Percentiles rank a stretch among this genome's conserved stretches.
Conservation (phyloP, 2,329 filamentous ascomycete genomes). For the Pestalotiopsis sp. region DNA sequence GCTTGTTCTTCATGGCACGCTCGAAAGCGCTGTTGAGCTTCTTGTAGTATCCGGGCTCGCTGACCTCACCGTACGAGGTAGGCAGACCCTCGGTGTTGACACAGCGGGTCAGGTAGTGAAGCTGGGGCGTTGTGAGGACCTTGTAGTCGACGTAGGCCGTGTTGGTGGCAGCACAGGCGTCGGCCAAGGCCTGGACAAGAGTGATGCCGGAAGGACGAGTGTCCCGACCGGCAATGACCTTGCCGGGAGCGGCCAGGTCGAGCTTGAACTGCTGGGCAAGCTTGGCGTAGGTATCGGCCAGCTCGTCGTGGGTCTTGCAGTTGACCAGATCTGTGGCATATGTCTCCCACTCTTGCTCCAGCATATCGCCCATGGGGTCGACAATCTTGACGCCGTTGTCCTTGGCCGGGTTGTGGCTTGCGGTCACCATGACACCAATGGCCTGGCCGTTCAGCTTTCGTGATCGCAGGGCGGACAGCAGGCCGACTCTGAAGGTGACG, state of each 20-base stretch:
- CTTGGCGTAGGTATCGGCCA: slow-evolving; percentile 75
- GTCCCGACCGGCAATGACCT: slow-evolving; percentile 88
- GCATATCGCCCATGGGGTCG: slow-evolving; percentile 97
- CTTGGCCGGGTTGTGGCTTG: slow-evolving; percentile 86
- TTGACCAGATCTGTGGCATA: slow-evolving; percentile 91
- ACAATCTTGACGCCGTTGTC: slow-evolving; percentile 97
- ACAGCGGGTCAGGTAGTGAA: slow-evolving; percentile 95
- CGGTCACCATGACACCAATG: slow-evolving; percentile 96
- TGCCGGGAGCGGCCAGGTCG: slow-evolving; percentile 69
- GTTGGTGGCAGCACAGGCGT: slow-evolving; percentile 76
- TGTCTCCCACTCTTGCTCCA: slow-evolving; percentile 92
- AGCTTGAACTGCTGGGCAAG: slow-evolving; percentile 78
- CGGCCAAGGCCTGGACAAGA: slow-evolving; percentile 77
- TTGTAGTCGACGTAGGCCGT: slow-evolving; percentile 83
- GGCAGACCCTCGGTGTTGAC: slow-evolving; percentile 90
- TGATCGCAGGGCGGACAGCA: slow-evolving; percentile 86
- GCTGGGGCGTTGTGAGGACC: slow-evolving; percentile 92
- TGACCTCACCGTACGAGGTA: slow-evolving; percentile 85
- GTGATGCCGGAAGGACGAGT: slow-evolving; percentile 89
- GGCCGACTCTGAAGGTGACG: slow-evolving; percentile 88
- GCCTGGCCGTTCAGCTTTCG: slow-evolving; percentile 87
- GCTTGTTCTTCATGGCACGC: slow-evolving; percentile 77
- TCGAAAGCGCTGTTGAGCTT: slow-evolving; percentile 87
- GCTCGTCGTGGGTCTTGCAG: slow-evolving; percentile 71
- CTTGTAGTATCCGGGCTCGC: slow-evolving; percentile 91